Evolutionary conservation across 1,284 basidiomycete species (phyloP).

Genomic region (Anthracocystis panici-leucophaei): DNA sequence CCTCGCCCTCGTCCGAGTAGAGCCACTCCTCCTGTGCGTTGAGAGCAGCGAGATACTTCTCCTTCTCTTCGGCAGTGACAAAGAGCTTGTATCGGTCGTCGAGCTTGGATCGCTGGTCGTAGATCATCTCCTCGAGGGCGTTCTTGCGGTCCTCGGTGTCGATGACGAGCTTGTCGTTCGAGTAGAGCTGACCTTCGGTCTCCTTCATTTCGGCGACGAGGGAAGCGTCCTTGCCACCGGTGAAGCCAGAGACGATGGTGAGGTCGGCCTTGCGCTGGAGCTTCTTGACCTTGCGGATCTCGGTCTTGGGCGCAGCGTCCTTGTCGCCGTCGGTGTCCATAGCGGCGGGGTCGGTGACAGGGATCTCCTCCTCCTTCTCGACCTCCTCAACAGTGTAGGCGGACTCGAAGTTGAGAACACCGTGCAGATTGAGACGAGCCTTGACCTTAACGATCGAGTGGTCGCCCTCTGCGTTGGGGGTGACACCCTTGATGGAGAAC

Average conservation of each 20-base stretch:
- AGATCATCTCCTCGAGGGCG: constrained; percentile 69
- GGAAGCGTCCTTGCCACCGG: constrained; percentile 54
- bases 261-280: constrained; percentile 68
- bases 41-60: constrained; percentile 61
- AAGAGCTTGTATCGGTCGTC: constrained; percentile 65
- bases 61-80: constrained; percentile 66
- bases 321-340: constrained; percentile 62
- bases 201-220: constrained; percentile 65
- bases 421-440: constrained; percentile 68
- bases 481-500: constrained; percentile 67
- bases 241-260: constrained; percentile 59
- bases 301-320: constrained; percentile 63
- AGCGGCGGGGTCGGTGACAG: constrained; percentile 59
- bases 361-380: constrained; percentile 69
- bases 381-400: constrained; percentile 69
- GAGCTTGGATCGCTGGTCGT: constrained; percentile 68
- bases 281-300: constrained; percentile 69
- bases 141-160: constrained; percentile 70
- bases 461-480: constrained; percentile 66
- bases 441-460: constrained; percentile 70
- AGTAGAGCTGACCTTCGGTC: constrained; percentile 65
- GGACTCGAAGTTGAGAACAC: constrained; percentile 67
- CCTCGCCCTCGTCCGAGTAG: constrained; percentile 69
- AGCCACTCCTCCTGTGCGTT: constrained; percentile 68
- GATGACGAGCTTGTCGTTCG: constrained; percentile 68